Evolutionary conservation across 2,329 filamentous ascomycete genomes (phyloP).

Genomic region (Aspergillus tamarii): DNA sequence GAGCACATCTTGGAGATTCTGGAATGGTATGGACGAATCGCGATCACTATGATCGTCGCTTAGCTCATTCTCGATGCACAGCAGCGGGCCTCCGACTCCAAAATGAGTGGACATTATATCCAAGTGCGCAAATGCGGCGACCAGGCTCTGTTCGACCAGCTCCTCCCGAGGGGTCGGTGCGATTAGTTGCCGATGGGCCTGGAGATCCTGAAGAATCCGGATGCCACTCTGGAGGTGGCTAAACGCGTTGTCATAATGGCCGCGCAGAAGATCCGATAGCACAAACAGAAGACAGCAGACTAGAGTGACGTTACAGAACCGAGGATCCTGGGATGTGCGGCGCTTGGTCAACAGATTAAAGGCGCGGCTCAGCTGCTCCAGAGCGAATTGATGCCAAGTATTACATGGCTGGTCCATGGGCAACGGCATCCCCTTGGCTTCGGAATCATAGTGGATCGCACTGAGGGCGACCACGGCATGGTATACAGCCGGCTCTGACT

Average conservation of each 20-base stretch:
- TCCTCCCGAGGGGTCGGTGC: not conserved
- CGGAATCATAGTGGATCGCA: not conserved
- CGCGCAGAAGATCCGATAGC: not conserved
- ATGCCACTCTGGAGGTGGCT: not conserved
- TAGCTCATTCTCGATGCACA: not conserved
- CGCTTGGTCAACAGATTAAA: not conserved
- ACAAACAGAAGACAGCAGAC: constrained; percentile 10
- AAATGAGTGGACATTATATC: not conserved
- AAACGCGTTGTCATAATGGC: not conserved
- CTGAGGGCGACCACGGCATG: constrained; percentile 3
- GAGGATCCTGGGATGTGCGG: not conserved
- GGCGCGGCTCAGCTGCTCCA: not conserved
- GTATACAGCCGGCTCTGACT: constrained; percentile 5
- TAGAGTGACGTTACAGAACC: not conserved
- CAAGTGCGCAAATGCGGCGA: not conserved
- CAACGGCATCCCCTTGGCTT: not conserved
- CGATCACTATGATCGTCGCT: rapidly evolving
- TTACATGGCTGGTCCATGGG: not conserved
- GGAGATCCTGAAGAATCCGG: not conserved
- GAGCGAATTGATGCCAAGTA: not conserved
- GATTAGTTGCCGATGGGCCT: not conserved
- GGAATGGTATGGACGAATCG: not conserved
- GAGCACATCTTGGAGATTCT: not conserved
- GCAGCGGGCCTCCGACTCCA: not conserved
- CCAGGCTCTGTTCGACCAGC: not conserved